Conservation (phyloP, 441 rosid genomes). For the Viola pubescens region DNA sequence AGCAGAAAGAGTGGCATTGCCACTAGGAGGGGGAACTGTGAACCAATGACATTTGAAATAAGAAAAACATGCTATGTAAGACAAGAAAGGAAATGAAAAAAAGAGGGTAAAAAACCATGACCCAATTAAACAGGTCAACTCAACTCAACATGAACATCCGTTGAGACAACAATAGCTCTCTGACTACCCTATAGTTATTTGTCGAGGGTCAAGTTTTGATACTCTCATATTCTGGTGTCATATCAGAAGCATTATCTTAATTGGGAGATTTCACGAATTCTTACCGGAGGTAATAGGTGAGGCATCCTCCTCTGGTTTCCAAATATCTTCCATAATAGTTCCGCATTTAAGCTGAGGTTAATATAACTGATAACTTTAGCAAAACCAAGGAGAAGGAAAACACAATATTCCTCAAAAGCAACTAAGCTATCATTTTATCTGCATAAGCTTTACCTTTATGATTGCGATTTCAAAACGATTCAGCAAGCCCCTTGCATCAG, state of each 20-base stretch:
- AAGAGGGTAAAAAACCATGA: neutral
- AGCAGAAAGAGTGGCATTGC: slow-evolving; percentile 14
- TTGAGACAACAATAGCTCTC: too few relatives aligned
- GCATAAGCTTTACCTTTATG: slow-evolving; percentile 42
- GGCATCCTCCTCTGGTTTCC: slow-evolving; percentile 40
- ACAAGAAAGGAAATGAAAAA: neutral
- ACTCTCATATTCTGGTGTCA: too few relatives aligned
- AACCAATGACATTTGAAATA: slow-evolving; percentile 2
- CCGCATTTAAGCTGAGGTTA: slow-evolving; percentile 58
- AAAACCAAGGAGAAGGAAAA: slow-evolving; percentile 10
- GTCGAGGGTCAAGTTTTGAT: too few relatives aligned
- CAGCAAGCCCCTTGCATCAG: slow-evolving; percentile 38
- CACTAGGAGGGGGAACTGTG: slow-evolving; percentile 15
- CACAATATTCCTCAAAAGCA: slow-evolving; percentile 7
- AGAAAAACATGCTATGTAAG: slow-evolving; percentile 3
- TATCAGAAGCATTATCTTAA: too few relatives aligned
- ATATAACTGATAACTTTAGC: slow-evolving; percentile 24
- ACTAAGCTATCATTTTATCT: slow-evolving; percentile 1
- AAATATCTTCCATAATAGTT: slow-evolving; percentile 40
- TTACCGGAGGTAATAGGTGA: slow-evolving; percentile 43
- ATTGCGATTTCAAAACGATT: slow-evolving; percentile 42
- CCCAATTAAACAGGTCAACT: too few relatives aligned
- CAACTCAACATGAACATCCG: too few relatives aligned
- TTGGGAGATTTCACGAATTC: too few relatives aligned
- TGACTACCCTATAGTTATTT: too few relatives aligned